Evolutionary conservation across 116 monocot species (phyloP).

Genomic region (Zostera marina): DNA sequence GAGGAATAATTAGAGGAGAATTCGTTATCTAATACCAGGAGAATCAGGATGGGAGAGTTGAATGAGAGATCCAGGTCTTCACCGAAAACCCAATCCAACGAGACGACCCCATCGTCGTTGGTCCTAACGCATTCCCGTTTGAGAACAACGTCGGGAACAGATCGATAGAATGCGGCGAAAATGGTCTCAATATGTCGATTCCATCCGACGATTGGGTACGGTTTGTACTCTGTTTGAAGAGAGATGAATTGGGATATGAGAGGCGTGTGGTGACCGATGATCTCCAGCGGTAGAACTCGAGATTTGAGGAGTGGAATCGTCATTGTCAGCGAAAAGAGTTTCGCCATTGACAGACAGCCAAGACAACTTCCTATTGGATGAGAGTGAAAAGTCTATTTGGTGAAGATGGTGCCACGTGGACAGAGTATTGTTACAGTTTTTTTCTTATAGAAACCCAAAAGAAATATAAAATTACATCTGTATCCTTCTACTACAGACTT

Average conservation of each 20-base stretch:
- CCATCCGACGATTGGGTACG: constrained; percentile 61
- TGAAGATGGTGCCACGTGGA: too few species aligned
- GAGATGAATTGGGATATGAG: constrained; percentile 36
- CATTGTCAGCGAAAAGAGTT: background rate
- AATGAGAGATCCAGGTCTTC: constrained; percentile 35
- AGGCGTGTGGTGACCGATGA: constrained; percentile 30
- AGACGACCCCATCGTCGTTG: constrained; percentile 51
- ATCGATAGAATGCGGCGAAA: constrained; percentile 70
- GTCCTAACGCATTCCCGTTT: constrained; percentile 66
- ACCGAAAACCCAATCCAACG: constrained; percentile 77
- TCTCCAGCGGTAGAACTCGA: constrained; percentile 21
- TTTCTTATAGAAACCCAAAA: too few species aligned
- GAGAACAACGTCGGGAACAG: constrained; percentile 37
- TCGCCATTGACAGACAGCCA: background rate
- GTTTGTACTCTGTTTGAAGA: constrained; percentile 26
- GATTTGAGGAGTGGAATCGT: background rate
- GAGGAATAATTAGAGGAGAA: too few species aligned
- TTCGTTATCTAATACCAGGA: constrained; percentile 33
- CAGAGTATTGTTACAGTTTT: too few species aligned
- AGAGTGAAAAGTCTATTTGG: too few species aligned
- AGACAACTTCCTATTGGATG: too few species aligned
- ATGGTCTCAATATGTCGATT: constrained; percentile 83
- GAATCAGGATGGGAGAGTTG: constrained; percentile 57
- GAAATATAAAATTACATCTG: too few species aligned
- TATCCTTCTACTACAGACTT: too few species aligned